phyloP scores from a whole-genome alignment of 1,139 yeast genomes.

The Blastobotrys petasosporus region DNA sequence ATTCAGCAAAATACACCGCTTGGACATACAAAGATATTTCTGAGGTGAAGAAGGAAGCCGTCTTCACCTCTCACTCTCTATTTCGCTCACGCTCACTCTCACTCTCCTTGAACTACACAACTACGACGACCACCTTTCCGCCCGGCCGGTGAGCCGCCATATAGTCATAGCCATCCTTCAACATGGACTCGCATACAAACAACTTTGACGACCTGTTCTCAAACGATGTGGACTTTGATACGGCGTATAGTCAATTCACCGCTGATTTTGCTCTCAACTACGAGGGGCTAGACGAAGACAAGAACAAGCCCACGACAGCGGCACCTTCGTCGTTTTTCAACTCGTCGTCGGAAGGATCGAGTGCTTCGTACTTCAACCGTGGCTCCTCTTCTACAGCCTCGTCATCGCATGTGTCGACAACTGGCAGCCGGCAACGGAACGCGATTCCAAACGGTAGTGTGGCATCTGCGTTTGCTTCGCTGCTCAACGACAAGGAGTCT shows the following conservation, averaged over 20 bases:
- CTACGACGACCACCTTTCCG: too few relatives aligned
- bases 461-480: conserved; percentile 19
- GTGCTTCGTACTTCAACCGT: neutral
- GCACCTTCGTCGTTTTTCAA: too few relatives aligned
- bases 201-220: conserved; percentile 7
- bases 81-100: too few relatives aligned
- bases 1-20: too few relatives aligned
- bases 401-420: neutral
- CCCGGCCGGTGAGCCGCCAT: too few relatives aligned
- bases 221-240: conserved; percentile 13
- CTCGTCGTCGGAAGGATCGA: too few relatives aligned
- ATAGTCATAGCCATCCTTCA: neutral
- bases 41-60: too few relatives aligned
- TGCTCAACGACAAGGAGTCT: conserved; percentile 35
- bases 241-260: conserved; percentile 12
- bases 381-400: neutral
- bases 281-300: conserved; percentile 3
- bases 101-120: too few relatives aligned
- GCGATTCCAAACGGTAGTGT: conserved; percentile 2
- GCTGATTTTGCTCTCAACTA: conserved; percentile 6
- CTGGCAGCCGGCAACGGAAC: neutral
- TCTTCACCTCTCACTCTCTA: too few relatives aligned
- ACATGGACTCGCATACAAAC: neutral
- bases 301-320: neutral
- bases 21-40: too few relatives aligned